Evolutionary conservation across 306 rosid genomes (phyloP), one percentile per base, ranked within the genome.

Genomic region (Mimosa pudica): DNA sequence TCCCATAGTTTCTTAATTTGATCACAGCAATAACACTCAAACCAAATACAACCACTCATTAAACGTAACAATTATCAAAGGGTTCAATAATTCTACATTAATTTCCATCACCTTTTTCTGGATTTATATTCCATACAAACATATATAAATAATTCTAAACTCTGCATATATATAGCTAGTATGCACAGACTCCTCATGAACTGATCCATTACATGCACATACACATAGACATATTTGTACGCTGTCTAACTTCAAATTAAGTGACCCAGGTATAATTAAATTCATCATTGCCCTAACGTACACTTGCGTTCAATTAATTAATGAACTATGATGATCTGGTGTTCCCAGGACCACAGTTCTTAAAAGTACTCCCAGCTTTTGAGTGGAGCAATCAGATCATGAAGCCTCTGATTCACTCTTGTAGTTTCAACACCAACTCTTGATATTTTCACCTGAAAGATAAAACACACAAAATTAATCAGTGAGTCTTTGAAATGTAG

Each of bases 341-440:
- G 54, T 14, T 68, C 1, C 32, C 9, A 13, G 12, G 49, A 8
- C 32, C 54, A n/a, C 2, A 2, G 52, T n/a, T 42, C 38, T 70
- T 70, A 45, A n/a, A 38, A 9, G 57, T 75, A 66, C 54, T 84
- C 81, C 73, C 76, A 76, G 45, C 62, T 65, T 65, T 72, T 70
- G 10, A 77, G 33, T 3, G 87, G 82, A 2, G 84, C 68, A 16
- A 90, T 46, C 75, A 88, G 52, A 24, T 86, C 86, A 18, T 81
- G 82, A 52, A 92, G 82, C 82, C 96, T 86, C 52, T 89, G 74
- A 80, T 78, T 38, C 14, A 84, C 91, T 78, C 88, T 89, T 6
- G 91, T 44, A 7, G 85, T 90, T 66, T 92, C 97, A 1, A 90
- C 89, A 4, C 96, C 96, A 63, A 88, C 88, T 54, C 96, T 86